Base-by-base conservation (phyloP, 1,284 basidiomycete genomes). In the Hymenochaete sp. region DNA sequence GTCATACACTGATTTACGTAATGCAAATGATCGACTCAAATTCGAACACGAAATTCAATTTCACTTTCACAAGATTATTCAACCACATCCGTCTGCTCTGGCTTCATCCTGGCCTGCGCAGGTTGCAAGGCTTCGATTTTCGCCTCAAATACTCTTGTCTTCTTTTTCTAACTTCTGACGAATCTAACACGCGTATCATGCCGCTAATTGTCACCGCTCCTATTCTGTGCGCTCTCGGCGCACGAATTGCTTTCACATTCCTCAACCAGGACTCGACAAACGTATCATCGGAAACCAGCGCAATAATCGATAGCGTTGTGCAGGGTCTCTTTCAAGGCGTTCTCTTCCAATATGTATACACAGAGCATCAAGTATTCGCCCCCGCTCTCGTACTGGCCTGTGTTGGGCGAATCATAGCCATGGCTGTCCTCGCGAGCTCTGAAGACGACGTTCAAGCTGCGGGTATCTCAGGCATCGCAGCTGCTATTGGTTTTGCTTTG, bases 241-340 rank as follows among this genome's bases (percentile, higher is more conserved):
- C 78, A 43, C 82, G 84, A 51, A 73, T 87, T 48, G 59, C 76
- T 44, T 64, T 85, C 53, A 77, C 82, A 62, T 66, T 68, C 49
- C 61, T 77, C 56, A 70, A 61, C 46, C 48, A 67, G 47, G 59
- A 62, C 44, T 59, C 69, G 42, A 65, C 60, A 48, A 61, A 68
- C 50, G 32, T 35, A 6, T 8, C 21, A 16, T n/a, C 32, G 6
- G 8, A n/a, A 35, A 35, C 32, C 21, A 19, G 32, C 5, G 39
- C 11, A 63, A 72, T 54, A 35, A 70, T 72, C 50, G 75, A 83
- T 56, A 68, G 70, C 54, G 63, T 85, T 59, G 73, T 88, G 50
- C 64, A 73, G 45, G 84, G 84, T 45, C 69, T 79, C 54, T 79
- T 81, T 70, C 80, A 86, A 61, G 84, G 84, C 42, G 73, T 82